These are phyloP conservation scores for Allomyces arbusculus DNA, from an alignment of 192 early-diverging fungal species.

Conservation along the genomic window DNA sequence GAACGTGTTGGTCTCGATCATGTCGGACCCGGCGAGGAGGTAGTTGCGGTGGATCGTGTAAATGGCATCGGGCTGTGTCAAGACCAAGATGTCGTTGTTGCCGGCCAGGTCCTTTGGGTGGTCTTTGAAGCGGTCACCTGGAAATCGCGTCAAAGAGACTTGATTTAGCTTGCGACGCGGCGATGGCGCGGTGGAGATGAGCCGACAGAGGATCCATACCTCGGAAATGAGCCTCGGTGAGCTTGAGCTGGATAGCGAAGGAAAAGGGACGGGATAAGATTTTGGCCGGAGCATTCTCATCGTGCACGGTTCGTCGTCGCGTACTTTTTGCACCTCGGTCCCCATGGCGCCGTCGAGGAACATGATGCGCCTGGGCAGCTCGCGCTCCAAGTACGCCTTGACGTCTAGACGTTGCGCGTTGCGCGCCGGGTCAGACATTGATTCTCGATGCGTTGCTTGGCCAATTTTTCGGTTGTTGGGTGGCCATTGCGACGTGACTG, in stretches of 20 bases:
- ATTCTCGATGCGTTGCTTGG: no score
- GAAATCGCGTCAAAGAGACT: not conserved
- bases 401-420: slow-evolving; percentile 1
- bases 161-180: not conserved
- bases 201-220: slow-evolving; percentile 11
- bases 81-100: slow-evolving; percentile 86
- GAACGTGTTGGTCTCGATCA: slow-evolving; percentile 97
- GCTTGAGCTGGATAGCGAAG: slow-evolving; percentile 7
- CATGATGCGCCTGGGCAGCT: slow-evolving; percentile 71
- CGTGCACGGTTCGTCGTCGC: no score
- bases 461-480: no score
- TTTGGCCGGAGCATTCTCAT: no score
- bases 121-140: slow-evolving; percentile 58
- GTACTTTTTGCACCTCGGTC: slow-evolving; percentile 66
- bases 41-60: slow-evolving; percentile 78
- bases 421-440: no score
- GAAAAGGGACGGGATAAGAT: no score
- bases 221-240: slow-evolving; percentile 72
- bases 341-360: slow-evolving; percentile 96
- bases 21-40: slow-evolving; percentile 73
- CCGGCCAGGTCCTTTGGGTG: slow-evolving; percentile 75
- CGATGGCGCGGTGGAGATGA: not conserved
- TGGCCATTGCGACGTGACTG: no score
- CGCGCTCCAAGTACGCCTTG: slow-evolving; percentile 47
- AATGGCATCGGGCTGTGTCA: slow-evolving; percentile 77